These are phyloP conservation scores for Teunomyces kruisii DNA, from an alignment of 805 yeast genomes.

Conservation along the genomic window DNA sequence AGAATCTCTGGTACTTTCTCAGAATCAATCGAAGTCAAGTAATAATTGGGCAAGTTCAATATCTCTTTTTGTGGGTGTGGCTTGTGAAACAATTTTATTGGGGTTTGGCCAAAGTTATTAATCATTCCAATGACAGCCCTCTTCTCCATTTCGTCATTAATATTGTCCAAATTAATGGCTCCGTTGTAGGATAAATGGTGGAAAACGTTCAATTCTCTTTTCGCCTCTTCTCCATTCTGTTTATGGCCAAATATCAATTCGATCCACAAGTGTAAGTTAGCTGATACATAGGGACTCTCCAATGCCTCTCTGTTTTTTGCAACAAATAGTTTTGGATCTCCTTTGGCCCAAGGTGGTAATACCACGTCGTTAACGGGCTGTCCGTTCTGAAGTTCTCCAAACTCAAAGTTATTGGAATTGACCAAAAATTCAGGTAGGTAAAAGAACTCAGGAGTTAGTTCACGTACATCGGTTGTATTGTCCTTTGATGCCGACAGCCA, in stretches of 20 bases:
- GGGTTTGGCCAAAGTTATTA: conserved; percentile 92
- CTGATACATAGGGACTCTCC: conserved; percentile 79
- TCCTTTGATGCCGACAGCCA: conserved; percentile 81
- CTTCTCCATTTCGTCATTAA: conserved; percentile 71
- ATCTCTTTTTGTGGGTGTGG: conserved; percentile 61
- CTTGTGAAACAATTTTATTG: conserved; percentile 63
- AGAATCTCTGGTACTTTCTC: conserved; percentile 37
- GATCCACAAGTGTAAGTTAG: conserved; percentile 78
- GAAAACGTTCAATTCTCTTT: conserved; percentile 69
- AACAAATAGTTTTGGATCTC: conserved; percentile 72
- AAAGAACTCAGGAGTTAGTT: conserved; percentile 82
- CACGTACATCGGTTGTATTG: conserved; percentile 85
- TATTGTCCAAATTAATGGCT: conserved; percentile 71
- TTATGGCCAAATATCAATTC: conserved; percentile 80
- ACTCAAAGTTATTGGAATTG: conserved; percentile 64
- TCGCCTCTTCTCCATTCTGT: conserved; percentile 72
- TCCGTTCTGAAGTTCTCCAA: conserved; percentile 68
- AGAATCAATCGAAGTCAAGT: conserved; percentile 29
- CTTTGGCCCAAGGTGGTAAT: conserved; percentile 82
- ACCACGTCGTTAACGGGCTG: conserved; percentile 61
- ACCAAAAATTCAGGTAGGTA: conserved; percentile 75
- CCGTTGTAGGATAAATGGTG: conserved; percentile 86
- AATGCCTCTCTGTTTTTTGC: conserved; percentile 77
- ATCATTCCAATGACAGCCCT: conserved; percentile 80
- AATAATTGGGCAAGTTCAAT: conserved; percentile 35